Evolutionary conservation across 345 rosid species (phyloP).

Genomic region (Turritis glabra): DNA sequence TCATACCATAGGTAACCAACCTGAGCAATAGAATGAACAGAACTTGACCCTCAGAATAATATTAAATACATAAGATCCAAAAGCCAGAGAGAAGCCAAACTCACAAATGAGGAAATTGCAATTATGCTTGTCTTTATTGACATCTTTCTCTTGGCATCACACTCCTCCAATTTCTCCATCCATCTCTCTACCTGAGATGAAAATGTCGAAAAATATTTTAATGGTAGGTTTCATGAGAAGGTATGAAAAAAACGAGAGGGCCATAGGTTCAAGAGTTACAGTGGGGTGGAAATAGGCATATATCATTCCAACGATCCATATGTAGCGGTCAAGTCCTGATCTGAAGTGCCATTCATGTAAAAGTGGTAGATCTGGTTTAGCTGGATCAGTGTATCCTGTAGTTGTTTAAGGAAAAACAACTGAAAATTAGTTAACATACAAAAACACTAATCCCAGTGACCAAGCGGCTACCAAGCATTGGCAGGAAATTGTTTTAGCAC

Average conservation of each 20-base stretch:
- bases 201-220: slow-evolving; percentile 27
- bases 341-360: slow-evolving; percentile 98
- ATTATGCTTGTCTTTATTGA: slow-evolving; percentile 68
- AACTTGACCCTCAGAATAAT: background rate
- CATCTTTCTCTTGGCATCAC: slow-evolving; percentile 69
- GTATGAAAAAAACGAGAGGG: background rate
- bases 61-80: slow-evolving; percentile 1
- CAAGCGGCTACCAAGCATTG: slow-evolving; percentile 6
- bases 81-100: slow-evolving; percentile 36
- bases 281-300: slow-evolving; percentile 96
- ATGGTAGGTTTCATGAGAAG: slow-evolving; percentile 7
- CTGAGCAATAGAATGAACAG: slow-evolving; percentile 40
- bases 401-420: slow-evolving; percentile 5
- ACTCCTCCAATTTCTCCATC: slow-evolving; percentile 98
- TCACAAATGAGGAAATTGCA: slow-evolving; percentile 58
- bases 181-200: slow-evolving; percentile 83
- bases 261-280: slow-evolving; percentile 48
- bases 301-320: slow-evolving; percentile 97
- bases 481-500: background rate
- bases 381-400: slow-evolving; percentile 94
- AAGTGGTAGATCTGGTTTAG: slow-evolving; percentile 77
- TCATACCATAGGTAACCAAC: slow-evolving; percentile 96
- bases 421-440: slow-evolving; percentile 5
- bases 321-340: slow-evolving; percentile 98
- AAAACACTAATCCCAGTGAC: background rate